Percentiles rank a stretch among this genome's conserved stretches.
These are phyloP conservation scores for Chrysanthemum makinoi DNA, from an alignment of 129 eudicot genomes.

Conservation along the genomic window DNA sequence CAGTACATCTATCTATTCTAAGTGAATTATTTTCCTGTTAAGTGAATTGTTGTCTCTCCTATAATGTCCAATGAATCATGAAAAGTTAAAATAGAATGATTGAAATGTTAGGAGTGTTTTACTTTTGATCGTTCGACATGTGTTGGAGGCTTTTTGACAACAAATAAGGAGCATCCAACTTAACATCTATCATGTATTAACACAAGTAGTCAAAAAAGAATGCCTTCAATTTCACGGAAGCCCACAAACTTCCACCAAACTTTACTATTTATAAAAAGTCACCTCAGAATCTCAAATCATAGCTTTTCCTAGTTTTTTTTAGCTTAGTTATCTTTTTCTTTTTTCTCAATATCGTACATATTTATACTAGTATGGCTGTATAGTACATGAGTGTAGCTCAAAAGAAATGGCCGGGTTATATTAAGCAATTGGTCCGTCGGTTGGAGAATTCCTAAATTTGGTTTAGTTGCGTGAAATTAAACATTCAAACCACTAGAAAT, in stretches of 20 bases:
- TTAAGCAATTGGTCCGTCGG: background rate
- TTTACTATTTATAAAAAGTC: conserved; percentile 16
- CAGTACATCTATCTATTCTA: background rate
- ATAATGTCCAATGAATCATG: background rate
- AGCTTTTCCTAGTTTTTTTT: background rate
- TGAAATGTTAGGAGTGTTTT: conserved; percentile 13
- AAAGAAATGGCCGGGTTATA: background rate
- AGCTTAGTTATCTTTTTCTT: background rate
- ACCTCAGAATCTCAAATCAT: conserved; percentile 3
- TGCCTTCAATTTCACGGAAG: conserved; percentile 34
- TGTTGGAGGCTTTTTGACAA: conserved; percentile 31
- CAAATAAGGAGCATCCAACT: conserved; percentile 17
- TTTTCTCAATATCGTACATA: background rate
- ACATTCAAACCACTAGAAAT: too few species aligned
- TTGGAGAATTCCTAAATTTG: too few species aligned
- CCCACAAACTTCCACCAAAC: conserved; percentile 17
- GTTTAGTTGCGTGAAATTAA: too few species aligned
- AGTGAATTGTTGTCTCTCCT: background rate
- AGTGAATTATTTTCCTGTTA: background rate
- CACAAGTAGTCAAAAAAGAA: conserved; percentile 13
- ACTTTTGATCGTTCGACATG: conserved; percentile 11
- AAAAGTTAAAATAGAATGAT: conserved; percentile 19
- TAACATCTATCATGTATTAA: background rate
- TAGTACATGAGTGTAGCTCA: background rate
- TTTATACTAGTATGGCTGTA: background rate